These are phyloP conservation scores for Aspergillus biplanus DNA, from an alignment of 495 filamentous ascomycete species.

Conservation along the genomic window DNA sequence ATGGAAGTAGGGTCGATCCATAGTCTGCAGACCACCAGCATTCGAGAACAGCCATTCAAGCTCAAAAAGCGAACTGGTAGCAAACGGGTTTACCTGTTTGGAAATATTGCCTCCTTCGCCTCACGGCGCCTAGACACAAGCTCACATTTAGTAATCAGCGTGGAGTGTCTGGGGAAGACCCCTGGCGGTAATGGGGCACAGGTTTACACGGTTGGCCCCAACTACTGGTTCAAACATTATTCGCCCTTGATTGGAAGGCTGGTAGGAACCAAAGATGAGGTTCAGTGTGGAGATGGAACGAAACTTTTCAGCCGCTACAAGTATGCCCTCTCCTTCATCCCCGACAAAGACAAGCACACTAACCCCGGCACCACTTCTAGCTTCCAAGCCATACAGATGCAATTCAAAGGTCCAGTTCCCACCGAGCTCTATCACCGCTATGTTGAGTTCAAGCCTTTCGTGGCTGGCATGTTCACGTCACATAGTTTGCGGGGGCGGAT, in stretches of 20 bases:
- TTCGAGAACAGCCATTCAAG: constrained; percentile 66
- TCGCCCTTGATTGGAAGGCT: constrained; percentile 87
- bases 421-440: constrained; percentile 80
- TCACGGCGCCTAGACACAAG: constrained; percentile 57
- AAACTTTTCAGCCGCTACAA: constrained; percentile 69
- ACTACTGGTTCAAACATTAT: constrained; percentile 80
- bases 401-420: constrained; percentile 82
- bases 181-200: constrained; percentile 70
- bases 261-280: constrained; percentile 71
- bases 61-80: constrained; percentile 83
- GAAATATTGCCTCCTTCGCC: constrained; percentile 62
- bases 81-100: constrained; percentile 79
- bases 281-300: constrained; percentile 48
- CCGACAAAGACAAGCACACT: constrained; percentile 5
- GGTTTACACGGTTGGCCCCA: constrained; percentile 76
- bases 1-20: constrained; percentile 60
- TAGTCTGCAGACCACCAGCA: constrained; percentile 64
- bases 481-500: constrained; percentile 75
- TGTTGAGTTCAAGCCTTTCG: constrained; percentile 89
- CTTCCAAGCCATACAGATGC: constrained; percentile 93
- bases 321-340: constrained; percentile 44
- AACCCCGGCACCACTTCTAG: constrained; percentile 39
- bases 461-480: constrained; percentile 84
- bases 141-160: constrained; percentile 67
- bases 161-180: constrained; percentile 75